Conservation (phyloP, 108 stramenopile genomes). For the Phaeodactylum tricornutum region DNA sequence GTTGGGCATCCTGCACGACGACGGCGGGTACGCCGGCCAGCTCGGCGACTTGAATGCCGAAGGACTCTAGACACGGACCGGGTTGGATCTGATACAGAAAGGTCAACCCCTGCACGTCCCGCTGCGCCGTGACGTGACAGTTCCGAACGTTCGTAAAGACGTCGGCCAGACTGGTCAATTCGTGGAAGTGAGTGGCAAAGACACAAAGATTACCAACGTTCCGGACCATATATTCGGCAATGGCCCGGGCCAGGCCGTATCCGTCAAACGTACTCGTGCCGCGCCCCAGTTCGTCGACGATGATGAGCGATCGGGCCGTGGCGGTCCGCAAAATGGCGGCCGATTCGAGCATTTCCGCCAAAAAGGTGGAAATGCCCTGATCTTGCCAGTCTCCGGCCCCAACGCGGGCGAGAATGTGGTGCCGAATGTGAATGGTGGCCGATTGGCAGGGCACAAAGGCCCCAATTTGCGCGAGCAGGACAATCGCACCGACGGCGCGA, state of each 20-base stretch:
- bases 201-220: conserved; percentile 76
- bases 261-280: conserved; percentile 99
- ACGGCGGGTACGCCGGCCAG: conserved; percentile 83
- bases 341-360: conserved; percentile 99
- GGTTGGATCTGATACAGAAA: conserved; percentile 81
- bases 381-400: conserved; percentile 95
- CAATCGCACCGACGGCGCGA: conserved; percentile 85
- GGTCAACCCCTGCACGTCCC: conserved; percentile 52
- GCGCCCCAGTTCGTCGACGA: conserved; percentile 97
- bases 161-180: conserved; percentile 71
- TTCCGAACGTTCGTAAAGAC: conserved; percentile 65
- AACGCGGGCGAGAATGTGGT: conserved; percentile 86
- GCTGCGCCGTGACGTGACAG: conserved; percentile 86
- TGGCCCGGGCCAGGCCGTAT: conserved; percentile 94
- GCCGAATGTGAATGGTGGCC: conserved; percentile 85
- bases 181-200: conserved; percentile 99
- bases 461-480: conserved; percentile 95
- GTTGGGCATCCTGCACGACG: conserved; percentile 89
- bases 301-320: conserved; percentile 84
- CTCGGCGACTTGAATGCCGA: conserved; percentile 95
- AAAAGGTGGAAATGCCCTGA: conserved; percentile 94
- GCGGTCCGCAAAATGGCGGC: conserved; percentile 82
- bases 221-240: conserved; percentile 83
- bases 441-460: conserved; percentile 74
- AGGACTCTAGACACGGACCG: conserved; percentile 90